phyloP scores from a whole-genome alignment of 1,139 yeast genomes.

The Geotrichum citri-aurantii region DNA sequence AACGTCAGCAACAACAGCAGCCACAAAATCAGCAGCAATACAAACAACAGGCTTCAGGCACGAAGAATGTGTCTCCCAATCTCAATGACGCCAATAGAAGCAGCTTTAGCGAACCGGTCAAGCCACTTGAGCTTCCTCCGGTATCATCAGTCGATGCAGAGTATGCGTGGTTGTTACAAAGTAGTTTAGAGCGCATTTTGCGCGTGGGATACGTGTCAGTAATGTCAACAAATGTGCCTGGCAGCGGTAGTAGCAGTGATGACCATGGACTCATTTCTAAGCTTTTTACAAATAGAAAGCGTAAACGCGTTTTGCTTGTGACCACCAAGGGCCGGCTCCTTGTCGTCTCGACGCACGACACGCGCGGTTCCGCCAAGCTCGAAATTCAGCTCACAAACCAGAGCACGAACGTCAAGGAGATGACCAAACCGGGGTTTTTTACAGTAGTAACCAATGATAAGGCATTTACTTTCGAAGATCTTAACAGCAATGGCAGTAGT shows the following conservation, averaged over 20 bases:
- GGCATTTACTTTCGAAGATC: constrained; percentile 35
- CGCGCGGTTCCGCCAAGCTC: constrained; percentile 1
- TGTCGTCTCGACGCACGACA: constrained; percentile 9
- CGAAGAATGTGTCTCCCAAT: neutral
- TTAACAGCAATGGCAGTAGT: constrained; percentile 27
- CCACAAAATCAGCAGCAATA: neutral
- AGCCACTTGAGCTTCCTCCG: constrained; percentile 47
- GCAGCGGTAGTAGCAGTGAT: constrained; percentile 22
- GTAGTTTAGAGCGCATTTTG: constrained; percentile 65
- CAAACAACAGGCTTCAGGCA: constrained; percentile 4
- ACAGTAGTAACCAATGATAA: constrained; percentile 34
- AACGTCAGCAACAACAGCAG: constrained; percentile 33
- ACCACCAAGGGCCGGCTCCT: constrained; percentile 37
- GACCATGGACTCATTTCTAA: constrained; percentile 31
- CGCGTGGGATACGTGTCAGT: constrained; percentile 52
- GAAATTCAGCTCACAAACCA: constrained; percentile 35
- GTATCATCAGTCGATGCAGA: constrained; percentile 58
- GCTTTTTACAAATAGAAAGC: constrained; percentile 31
- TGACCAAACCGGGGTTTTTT: constrained; percentile 29
- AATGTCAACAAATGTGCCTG: constrained; percentile 16
- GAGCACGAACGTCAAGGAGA: constrained; percentile 33
- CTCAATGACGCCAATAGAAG: neutral
- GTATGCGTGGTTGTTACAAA: constrained; percentile 56
- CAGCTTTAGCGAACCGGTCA: neutral
- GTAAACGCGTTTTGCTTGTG: constrained; percentile 32